Conservation (phyloP, 495 filamentous ascomycete genomes). For the Tuber calosporum region DNA sequence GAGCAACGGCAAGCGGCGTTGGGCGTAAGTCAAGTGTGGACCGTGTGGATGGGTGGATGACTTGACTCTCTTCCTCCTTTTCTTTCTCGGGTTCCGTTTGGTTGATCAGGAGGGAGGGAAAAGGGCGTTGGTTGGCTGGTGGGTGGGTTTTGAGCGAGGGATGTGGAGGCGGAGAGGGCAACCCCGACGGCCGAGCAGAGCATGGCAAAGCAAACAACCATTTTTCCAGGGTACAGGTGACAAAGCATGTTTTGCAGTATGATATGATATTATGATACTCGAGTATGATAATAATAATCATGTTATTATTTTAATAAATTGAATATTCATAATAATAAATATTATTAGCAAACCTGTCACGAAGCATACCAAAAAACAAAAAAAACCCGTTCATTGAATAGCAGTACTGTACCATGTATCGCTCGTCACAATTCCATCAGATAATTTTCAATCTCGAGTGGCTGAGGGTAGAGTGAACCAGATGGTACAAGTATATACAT, state of each 20-base stretch:
- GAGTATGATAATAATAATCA: no score
- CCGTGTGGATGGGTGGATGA: neutral
- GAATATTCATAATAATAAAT: no score
- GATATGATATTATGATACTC: neutral
- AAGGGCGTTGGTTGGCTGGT: neutral
- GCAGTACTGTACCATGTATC: neutral
- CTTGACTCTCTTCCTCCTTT: neutral
- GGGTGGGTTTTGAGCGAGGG: neutral
- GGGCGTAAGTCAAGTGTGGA: neutral
- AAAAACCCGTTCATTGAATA: neutral
- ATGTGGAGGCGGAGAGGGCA: neutral
- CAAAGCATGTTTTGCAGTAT: neutral
- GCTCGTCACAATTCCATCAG: neutral
- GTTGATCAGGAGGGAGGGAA: neutral
- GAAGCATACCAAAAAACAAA: neutral
- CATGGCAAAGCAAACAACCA: neutral
- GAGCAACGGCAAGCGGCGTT: neutral
- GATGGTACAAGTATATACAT: no score
- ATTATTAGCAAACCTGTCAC: neutral
- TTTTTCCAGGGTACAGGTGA: neutral
- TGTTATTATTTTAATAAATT: no score
- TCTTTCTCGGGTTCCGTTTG: neutral
- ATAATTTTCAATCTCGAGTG: neutral
- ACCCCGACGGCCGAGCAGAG: neutral
- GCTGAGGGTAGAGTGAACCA: neutral